phyloP scores from a whole-genome alignment of 148 eudicot genomes.

The Cornus florida region DNA sequence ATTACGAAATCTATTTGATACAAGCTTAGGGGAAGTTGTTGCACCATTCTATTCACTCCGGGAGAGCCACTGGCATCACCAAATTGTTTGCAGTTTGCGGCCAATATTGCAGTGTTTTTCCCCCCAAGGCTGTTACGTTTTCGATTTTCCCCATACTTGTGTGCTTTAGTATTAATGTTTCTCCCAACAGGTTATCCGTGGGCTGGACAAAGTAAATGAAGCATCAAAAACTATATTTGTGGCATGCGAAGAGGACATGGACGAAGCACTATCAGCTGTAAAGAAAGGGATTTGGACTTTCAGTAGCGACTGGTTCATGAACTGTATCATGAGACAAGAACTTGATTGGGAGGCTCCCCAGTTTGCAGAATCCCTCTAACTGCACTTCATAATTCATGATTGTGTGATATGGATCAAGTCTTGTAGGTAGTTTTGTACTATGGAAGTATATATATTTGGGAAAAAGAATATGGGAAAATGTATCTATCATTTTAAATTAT shows the following conservation, averaged over 20 bases:
- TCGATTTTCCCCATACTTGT: not conserved
- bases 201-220: slow-evolving; percentile 37
- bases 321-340: slow-evolving; percentile 86
- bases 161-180: not conserved
- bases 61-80: not conserved
- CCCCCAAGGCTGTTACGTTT: not conserved
- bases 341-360: slow-evolving; percentile 84
- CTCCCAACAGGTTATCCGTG: slow-evolving; percentile 45
- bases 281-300: slow-evolving; percentile 66
- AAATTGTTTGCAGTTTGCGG: not conserved
- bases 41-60: not conserved
- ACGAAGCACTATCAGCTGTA: slow-evolving; percentile 72
- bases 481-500: not conserved
- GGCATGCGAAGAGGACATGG: slow-evolving; percentile 86
- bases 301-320: slow-evolving; percentile 85
- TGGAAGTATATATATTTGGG: not conserved
- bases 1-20: not conserved
- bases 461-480: not conserved
- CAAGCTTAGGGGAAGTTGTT: not conserved
- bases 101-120: not conserved
- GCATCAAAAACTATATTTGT: slow-evolving; percentile 54
- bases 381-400: not conserved
- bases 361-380: slow-evolving; percentile 87
- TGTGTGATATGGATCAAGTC: not conserved
- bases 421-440: not conserved